Evolutionary conservation across 1,284 basidiomycete genomes (phyloP).

Genomic region (Agroathelia rolfsii): DNA sequence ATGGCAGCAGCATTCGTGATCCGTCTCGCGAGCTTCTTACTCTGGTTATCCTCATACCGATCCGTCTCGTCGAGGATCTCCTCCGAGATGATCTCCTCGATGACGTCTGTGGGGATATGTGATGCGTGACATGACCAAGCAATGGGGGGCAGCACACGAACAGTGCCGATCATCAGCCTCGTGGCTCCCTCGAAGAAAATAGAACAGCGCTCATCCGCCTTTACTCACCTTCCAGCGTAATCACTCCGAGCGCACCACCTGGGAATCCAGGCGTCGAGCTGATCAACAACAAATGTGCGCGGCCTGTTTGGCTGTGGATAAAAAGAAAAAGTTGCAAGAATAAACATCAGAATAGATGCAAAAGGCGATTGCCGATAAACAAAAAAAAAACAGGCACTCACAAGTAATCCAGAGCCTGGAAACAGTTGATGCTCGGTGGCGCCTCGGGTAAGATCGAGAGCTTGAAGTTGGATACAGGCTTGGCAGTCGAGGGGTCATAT

Average conservation of each 20-base stretch:
- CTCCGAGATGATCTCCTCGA: slow-evolving; percentile 81
- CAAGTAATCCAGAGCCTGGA: slow-evolving; percentile 83
- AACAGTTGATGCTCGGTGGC: slow-evolving; percentile 74
- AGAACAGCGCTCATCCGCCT: not conserved
- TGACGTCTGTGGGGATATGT: slow-evolving; percentile 39
- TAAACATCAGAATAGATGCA: not conserved
- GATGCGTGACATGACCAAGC: slow-evolving; percentile 1
- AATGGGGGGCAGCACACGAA: not conserved
- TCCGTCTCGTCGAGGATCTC: slow-evolving; percentile 91
- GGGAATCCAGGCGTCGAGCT: slow-evolving; percentile 73
- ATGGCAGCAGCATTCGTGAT: slow-evolving; percentile 69
- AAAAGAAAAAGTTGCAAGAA: slow-evolving; percentile 21
- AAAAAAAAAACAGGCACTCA: slow-evolving; percentile 26
- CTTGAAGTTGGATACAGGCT: slow-evolving; percentile 66
- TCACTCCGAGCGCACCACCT: slow-evolving; percentile 76
- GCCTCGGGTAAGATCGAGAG: slow-evolving; percentile 90
- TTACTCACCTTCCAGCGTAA: slow-evolving; percentile 63
- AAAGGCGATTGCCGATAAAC: not conserved
- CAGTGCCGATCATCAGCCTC: too few relatives aligned
- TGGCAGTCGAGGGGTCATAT: slow-evolving; percentile 79
- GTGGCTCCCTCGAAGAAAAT: slow-evolving; percentile 2
- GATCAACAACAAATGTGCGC: slow-evolving; percentile 86
- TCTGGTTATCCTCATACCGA: slow-evolving; percentile 76
- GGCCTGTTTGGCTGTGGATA: slow-evolving; percentile 81
- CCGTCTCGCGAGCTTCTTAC: slow-evolving; percentile 62